Percentiles rank a stretch among this genome's conserved stretches.
phyloP scores from a whole-genome alignment of 306 rosid species.

The Cotoneaster glaucophyllus region DNA sequence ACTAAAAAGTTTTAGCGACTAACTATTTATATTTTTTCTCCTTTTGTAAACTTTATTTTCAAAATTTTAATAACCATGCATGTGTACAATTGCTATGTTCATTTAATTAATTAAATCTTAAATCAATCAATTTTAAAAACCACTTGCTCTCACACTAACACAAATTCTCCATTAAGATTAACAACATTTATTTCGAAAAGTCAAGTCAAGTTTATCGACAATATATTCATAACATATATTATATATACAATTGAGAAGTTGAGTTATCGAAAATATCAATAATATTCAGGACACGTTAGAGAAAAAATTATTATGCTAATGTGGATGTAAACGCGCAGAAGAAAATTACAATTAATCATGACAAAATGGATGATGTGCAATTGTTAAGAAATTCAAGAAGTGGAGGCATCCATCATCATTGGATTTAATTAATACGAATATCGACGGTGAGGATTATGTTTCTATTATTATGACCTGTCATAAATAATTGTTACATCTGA shows the following conservation, averaged over 20 bases:
- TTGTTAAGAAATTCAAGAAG: not conserved
- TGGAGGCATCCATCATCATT: not conserved
- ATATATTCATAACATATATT: too few species aligned
- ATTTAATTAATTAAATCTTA: not conserved
- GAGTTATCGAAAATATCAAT: not conserved
- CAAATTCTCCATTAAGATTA: not conserved
- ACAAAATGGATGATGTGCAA: not conserved
- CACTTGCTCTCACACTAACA: not conserved
- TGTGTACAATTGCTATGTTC: not conserved
- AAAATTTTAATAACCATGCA: too few species aligned
- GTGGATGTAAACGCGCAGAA: not conserved
- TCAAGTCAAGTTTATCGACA: too few species aligned
- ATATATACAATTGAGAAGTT: too few species aligned
- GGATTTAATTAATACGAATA: conserved; percentile 22
- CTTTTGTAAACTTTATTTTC: too few species aligned
- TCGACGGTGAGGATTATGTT: conserved; percentile 9
- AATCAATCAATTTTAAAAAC: not conserved
- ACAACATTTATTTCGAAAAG: too few species aligned
- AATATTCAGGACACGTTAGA: too few species aligned
- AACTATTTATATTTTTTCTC: too few species aligned
- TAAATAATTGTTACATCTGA: conserved; percentile 8
- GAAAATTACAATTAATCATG: not conserved
- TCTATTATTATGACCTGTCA: not conserved
- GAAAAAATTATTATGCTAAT: too few species aligned
- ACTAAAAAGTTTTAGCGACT: too few species aligned